Evolutionary conservation across 495 filamentous ascomycete genomes (phyloP).

Genomic region (Aspergillus wentii): DNA sequence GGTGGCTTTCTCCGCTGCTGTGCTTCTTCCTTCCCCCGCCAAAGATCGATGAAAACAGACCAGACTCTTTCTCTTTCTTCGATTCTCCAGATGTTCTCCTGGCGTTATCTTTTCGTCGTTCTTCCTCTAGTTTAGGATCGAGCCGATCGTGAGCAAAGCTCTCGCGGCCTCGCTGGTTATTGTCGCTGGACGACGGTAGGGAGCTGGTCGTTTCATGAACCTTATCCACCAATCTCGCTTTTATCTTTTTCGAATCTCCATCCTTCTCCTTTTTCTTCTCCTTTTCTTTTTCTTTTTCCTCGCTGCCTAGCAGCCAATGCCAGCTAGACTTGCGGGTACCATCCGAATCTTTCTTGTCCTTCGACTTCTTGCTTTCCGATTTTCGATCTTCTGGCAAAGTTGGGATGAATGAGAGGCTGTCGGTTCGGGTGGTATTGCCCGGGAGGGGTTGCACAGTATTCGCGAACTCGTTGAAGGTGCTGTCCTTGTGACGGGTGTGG

Average conservation of each 20-base stretch:
- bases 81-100: slow-evolving; percentile 66
- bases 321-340: slow-evolving; percentile 74
- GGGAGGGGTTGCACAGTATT: slow-evolving; percentile 50
- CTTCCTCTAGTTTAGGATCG: slow-evolving; percentile 71
- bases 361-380: slow-evolving; percentile 58
- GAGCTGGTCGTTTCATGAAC: slow-evolving; percentile 67
- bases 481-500: slow-evolving; percentile 25
- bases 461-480: slow-evolving; percentile 30
- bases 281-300: slow-evolving; percentile 70
- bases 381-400: slow-evolving; percentile 67
- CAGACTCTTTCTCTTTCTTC: slow-evolving; percentile 83
- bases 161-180: slow-evolving; percentile 64
- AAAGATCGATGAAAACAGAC: slow-evolving; percentile 86
- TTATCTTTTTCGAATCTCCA: slow-evolving; percentile 56
- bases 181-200: slow-evolving; percentile 74
- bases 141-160: slow-evolving; percentile 78
- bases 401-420: slow-evolving; percentile 79
- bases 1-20: slow-evolving; percentile 53
- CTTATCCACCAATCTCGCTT: slow-evolving; percentile 55
- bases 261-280: slow-evolving; percentile 53
- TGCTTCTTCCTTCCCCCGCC: slow-evolving; percentile 74
- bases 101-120: slow-evolving; percentile 73
- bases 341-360: slow-evolving; percentile 56
- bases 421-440: slow-evolving; percentile 67
- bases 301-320: slow-evolving; percentile 68